Evolutionary conservation across 208 protist species (phyloP).

Genomic region (Leishmania aethiopica): DNA sequence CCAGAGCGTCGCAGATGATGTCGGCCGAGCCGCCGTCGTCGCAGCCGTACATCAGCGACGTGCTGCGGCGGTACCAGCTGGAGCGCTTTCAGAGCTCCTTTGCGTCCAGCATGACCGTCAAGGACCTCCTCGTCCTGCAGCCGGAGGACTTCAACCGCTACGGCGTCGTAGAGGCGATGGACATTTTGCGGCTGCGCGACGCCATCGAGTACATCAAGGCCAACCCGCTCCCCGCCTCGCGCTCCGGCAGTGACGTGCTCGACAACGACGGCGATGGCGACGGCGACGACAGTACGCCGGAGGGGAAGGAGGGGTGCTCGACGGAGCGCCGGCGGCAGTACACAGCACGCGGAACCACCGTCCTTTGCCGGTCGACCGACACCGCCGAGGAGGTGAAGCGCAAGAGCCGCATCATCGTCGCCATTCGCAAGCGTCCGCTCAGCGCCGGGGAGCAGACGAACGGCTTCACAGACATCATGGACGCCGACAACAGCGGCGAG

Average conservation of each 20-base stretch:
- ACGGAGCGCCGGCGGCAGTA: conserved; percentile 37
- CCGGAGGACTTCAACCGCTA: conserved; percentile 38
- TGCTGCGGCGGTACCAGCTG: conserved; percentile 32
- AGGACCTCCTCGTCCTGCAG: conserved; percentile 31
- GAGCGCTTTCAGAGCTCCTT: conserved; percentile 25
- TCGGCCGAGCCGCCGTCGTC: conserved; percentile 2
- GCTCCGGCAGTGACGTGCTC: conserved; percentile 42
- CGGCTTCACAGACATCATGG: conserved; percentile 82
- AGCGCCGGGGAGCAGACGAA: conserved; percentile 56
- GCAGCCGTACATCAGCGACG: conserved; percentile 30
- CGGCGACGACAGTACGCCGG: conserved; percentile 11
- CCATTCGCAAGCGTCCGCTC: conserved; percentile 91
- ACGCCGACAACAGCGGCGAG: conserved; percentile 61
- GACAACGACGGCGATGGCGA: conserved; percentile 19
- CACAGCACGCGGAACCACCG: conserved; percentile 63
- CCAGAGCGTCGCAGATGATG: not conserved
- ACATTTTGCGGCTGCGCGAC: conserved; percentile 41
- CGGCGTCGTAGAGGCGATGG: conserved; percentile 40
- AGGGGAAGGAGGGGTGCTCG: conserved; percentile 21
- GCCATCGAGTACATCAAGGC: conserved; percentile 39
- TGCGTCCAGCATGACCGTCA: conserved; percentile 26
- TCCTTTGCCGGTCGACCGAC: conserved; percentile 40
- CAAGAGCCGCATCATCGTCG: conserved; percentile 87
- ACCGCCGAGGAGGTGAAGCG: conserved; percentile 41
- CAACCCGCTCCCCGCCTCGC: conserved; percentile 31